Conservation (phyloP, 2,329 filamentous ascomycete species). For the Capronia americana region DNA sequence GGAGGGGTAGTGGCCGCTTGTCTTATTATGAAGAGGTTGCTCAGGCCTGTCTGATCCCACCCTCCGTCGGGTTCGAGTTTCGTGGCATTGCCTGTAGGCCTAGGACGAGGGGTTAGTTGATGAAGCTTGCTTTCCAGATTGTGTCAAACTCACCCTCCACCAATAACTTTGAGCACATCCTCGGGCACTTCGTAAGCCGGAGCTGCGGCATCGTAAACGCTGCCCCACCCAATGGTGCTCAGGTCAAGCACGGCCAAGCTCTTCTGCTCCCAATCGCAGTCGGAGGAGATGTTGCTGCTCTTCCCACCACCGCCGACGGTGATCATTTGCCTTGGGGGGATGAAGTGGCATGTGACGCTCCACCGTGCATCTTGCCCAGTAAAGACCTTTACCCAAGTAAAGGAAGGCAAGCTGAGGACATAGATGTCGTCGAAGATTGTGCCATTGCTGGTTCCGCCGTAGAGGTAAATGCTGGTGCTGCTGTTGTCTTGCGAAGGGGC, state of each 20-base stretch:
- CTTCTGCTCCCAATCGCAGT: conserved; percentile 45
- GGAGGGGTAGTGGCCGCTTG: conserved; percentile 9
- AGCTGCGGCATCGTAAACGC: conserved; percentile 41
- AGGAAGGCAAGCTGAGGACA: conserved; percentile 55
- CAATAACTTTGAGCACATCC: conserved; percentile 40
- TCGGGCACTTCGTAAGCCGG: conserved; percentile 41
- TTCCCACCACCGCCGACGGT: conserved; percentile 48
- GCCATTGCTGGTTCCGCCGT: conserved; percentile 54
- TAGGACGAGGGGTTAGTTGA: conserved; percentile 7
- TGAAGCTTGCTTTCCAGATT: neutral
- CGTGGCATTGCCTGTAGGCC: conserved; percentile 33
- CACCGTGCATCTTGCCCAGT: conserved; percentile 47
- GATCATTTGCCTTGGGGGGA: conserved; percentile 50
- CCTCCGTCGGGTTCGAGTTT: conserved; percentile 33
- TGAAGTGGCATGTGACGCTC: conserved; percentile 52
- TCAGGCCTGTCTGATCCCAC: conserved; percentile 34
- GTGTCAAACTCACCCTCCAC: conserved; percentile 38
- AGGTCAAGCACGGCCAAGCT: conserved; percentile 46
- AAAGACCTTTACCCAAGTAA: conserved; percentile 53
- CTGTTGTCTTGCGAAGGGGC: conserved; percentile 54
- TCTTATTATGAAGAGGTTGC: conserved; percentile 30
- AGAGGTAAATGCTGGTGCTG: conserved; percentile 58
- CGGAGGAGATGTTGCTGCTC: conserved; percentile 33
- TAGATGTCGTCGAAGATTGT: conserved; percentile 53
- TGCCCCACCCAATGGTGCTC: conserved; percentile 43